A percentile compares a stretch with the other conserved stretches of the same genome.
phyloP scores from a whole-genome alignment of 352 stramenopile genomes.

The Salisapilia sapeloensis region DNA sequence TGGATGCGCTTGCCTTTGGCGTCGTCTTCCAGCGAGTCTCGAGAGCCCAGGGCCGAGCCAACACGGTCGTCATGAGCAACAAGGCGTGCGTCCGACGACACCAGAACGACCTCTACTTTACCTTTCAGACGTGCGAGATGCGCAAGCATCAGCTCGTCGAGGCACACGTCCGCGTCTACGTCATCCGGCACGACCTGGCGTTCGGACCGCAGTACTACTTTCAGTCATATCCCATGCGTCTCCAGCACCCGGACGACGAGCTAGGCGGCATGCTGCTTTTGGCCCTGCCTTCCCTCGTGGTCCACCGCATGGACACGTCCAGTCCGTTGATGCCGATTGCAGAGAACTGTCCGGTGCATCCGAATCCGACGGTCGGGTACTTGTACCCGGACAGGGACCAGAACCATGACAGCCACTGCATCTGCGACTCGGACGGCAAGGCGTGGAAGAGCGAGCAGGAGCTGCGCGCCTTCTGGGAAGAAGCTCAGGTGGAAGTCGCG shows the following conservation, averaged over 20 bases:
- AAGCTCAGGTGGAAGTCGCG: slow-evolving; percentile 85
- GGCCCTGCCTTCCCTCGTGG: slow-evolving; percentile 81
- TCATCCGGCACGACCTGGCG: slow-evolving; percentile 62
- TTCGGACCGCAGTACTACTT: slow-evolving; percentile 69
- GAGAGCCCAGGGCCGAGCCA: slow-evolving; percentile 76
- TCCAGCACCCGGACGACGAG: slow-evolving; percentile 89
- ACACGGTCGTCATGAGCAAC: slow-evolving; percentile 90
- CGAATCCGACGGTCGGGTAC: slow-evolving; percentile 42
- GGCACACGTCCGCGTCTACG: slow-evolving; percentile 89
- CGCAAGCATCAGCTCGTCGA: slow-evolving; percentile 92
- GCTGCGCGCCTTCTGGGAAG: not conserved
- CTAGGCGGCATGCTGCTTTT: slow-evolving; percentile 81
- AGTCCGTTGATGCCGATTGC: slow-evolving; percentile 70
- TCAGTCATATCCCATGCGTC: slow-evolving; percentile 87
- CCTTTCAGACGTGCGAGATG: slow-evolving; percentile 83
- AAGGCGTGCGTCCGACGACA: slow-evolving; percentile 83
- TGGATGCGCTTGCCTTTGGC: slow-evolving; percentile 89
- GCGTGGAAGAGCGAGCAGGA: not conserved
- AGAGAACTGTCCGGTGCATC: slow-evolving; percentile 26
- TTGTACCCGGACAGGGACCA: slow-evolving; percentile 50
- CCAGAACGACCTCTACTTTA: slow-evolving; percentile 85
- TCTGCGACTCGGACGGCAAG: slow-evolving; percentile 32
- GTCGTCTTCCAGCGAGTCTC: slow-evolving; percentile 91
- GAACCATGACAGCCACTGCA: slow-evolving; percentile 38
- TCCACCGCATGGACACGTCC: slow-evolving; percentile 86